Evolutionary conservation across 352 stramenopile species (phyloP), one percentile per base, ranked within the genome.

Genomic region (Poterioochromonas sp.): DNA sequence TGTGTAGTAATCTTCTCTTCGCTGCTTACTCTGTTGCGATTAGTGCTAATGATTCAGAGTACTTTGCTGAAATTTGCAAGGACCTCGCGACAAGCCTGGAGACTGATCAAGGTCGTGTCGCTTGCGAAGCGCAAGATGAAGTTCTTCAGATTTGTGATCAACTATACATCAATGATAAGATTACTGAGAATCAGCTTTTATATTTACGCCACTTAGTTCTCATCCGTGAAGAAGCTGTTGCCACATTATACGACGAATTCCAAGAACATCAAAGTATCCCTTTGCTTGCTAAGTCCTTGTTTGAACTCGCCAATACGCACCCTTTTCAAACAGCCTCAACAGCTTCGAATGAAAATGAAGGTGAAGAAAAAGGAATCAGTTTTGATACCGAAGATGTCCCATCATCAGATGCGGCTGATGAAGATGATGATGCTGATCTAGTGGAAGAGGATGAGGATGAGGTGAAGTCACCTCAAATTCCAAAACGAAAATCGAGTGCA

Each of bases 51-150:
- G 65, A 74, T 39, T 35, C 65, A 8, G 39, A 74, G 40, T 74
- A 74, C 32, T 54, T 74, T n/a, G 43, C 65, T 51, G 65, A 74
- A 37, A 54, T 74, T 40, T 74, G 65, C 65, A 74, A 74, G 40
- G 65, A 74, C 29, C 5, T 74, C 29, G 37, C 39, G 34, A 8
- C 11, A 8, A 74, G 65, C 32, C 8, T 74, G 40, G 8, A 44
- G 29, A 74, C 39, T 34, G 37, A 8, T 40, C 22, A 51, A 54
- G 65, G 65, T 51, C 65, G 41, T 40, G 35, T n/a, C 5, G 65
- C 65, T 11, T 74, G 65, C 53, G 65, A 51, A 40, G 65, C 65
- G 1, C 65, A 74, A 74, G 65, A 74, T 40, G 65, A 74, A 51
- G 65, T 74, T 8, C 32, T 74, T 8, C 65, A 74, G 29, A 22